These are phyloP conservation scores for Parathielavia hyrcaniae DNA, from an alignment of 495 filamentous ascomycete species.

Conservation along the genomic window DNA sequence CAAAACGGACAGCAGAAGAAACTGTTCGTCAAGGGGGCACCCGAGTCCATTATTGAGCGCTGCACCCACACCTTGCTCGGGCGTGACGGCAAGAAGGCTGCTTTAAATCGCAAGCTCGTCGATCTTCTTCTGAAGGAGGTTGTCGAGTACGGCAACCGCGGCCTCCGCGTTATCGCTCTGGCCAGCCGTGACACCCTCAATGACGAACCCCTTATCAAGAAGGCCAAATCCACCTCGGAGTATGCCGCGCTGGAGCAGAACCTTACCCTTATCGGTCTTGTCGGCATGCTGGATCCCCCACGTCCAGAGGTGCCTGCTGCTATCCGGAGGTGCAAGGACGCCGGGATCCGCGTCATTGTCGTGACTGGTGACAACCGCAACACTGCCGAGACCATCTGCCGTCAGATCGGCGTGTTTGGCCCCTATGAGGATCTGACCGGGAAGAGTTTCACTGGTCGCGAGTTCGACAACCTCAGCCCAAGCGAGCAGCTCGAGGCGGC, in stretches of 20 bases:
- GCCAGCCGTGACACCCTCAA: slow-evolving; percentile 70
- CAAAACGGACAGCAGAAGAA: slow-evolving; percentile 60
- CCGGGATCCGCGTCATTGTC: slow-evolving; percentile 94
- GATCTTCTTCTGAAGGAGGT: slow-evolving; percentile 69
- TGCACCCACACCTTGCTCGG: slow-evolving; percentile 77
- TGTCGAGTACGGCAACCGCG: slow-evolving; percentile 81
- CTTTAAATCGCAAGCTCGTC: slow-evolving; percentile 58
- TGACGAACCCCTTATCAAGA: slow-evolving; percentile 60
- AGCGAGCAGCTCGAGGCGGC: slow-evolving; percentile 75
- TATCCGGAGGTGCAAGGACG: slow-evolving; percentile 81
- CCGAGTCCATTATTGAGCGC: slow-evolving; percentile 86
- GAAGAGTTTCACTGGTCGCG: slow-evolving; percentile 91
- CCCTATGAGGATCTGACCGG: slow-evolving; percentile 73
- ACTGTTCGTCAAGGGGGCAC: slow-evolving; percentile 94
- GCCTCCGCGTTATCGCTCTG: slow-evolving; percentile 91
- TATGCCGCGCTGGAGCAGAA: slow-evolving; percentile 84
- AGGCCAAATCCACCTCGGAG: slow-evolving; percentile 72
- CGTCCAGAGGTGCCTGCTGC: slow-evolving; percentile 85
- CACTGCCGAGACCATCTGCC: slow-evolving; percentile 96
- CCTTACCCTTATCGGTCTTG: slow-evolving; percentile 88
- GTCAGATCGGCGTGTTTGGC: slow-evolving; percentile 91
- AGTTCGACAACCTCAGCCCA: slow-evolving; percentile 83
- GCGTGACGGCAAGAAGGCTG: slow-evolving; percentile 63
- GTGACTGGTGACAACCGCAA: slow-evolving; percentile 98
- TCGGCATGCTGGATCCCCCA: slow-evolving; percentile 96